Base-by-base conservation (phyloP, 805 yeast species). In the Cyberlindnera japonica region DNA sequence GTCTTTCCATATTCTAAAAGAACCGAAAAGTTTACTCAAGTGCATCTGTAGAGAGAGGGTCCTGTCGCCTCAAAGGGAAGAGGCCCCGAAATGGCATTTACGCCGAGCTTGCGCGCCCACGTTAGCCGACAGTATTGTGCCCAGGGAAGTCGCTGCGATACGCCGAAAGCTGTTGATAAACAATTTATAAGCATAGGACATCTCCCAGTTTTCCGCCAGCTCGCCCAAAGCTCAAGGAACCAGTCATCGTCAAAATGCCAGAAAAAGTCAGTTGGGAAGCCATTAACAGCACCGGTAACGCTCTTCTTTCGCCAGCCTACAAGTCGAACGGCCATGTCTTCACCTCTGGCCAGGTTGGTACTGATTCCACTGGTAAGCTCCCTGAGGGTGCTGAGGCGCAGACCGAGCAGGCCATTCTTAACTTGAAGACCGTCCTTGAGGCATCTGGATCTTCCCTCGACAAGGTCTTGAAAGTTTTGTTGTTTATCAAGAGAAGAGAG, bases 281-380 rank as follows among this genome's bases (percentile, higher is more conserved):
- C 30, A 49, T 67, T 25, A 59, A 58, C 6, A 48, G 58, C 13
- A 18, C 42, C 12, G 63, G 64, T 2, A 59, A 51, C 49, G 33
- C 49, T 3, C 42, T 68, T 8, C 41, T 69, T n/a, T 64, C 74
- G 5, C 74, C 75, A 27, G 72, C 73, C 4, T 64, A 45, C 45
- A 59, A 58, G 37, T 55, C 64, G 40, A 65, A 63, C 26, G 73
- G 69, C 22, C 63, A 62, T 33, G 69, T 74, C 16, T 72, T 67
- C 59, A 67, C 77, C 9, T 69, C 77, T n/a, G 80, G 79, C 2
- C 58, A 63, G 31, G 61, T 69, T 13, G 79, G 79, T 16, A 55
- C 55, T 21, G 68, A 69, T 44, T 56, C 59, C 24, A 60, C 66
- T 11, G 74, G 74, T 13, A 55, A 56, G n/a, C 50, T 67, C 19